phyloP scores from a whole-genome alignment of 495 filamentous ascomycete genomes.

The Penicillium chermesinum region DNA sequence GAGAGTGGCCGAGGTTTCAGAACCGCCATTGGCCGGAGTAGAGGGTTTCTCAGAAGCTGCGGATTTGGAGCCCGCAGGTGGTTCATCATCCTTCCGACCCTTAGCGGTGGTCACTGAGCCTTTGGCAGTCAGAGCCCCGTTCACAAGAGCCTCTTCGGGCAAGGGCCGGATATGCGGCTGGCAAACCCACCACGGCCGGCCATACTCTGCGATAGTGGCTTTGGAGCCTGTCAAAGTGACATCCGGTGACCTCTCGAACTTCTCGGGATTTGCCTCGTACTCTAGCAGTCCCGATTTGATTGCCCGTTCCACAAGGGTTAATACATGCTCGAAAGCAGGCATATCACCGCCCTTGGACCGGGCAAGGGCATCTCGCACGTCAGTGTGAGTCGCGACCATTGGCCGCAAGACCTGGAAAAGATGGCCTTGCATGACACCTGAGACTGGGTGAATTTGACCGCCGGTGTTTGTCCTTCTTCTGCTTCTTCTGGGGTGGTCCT shows the following conservation, averaged over 20 bases:
- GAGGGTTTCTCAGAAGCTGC: conserved; percentile 9
- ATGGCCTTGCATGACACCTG: conserved; percentile 80
- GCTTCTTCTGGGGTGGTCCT: conserved; percentile 56
- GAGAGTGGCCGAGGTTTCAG: conserved; percentile 15
- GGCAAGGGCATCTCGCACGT: conserved; percentile 79
- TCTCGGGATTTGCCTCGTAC: conserved; percentile 59
- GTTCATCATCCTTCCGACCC: conserved; percentile 8
- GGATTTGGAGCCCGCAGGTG: conserved; percentile 8
- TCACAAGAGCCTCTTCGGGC: conserved; percentile 81
- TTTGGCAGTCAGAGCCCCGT: conserved; percentile 66
- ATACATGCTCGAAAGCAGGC: conserved; percentile 63
- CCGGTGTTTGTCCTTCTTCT: conserved; percentile 49
- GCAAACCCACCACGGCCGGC: conserved; percentile 84
- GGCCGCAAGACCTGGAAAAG: conserved; percentile 87
- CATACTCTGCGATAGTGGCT: conserved; percentile 62
- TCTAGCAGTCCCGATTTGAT: conserved; percentile 68
- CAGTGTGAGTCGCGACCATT: conserved; percentile 67
- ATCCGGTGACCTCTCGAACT: conserved; percentile 38
- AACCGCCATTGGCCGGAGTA: conserved; percentile 11
- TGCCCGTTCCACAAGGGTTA: conserved; percentile 61
- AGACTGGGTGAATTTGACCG: conserved; percentile 62
- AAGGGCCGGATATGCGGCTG: conserved; percentile 86
- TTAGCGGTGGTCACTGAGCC: conserved; percentile 44
- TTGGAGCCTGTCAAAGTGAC: conserved; percentile 51
- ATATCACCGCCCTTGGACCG: conserved; percentile 59